Evolutionary conservation across 2,329 filamentous ascomycete genomes (phyloP).

Genomic region (Colletotrichum tabaci): DNA sequence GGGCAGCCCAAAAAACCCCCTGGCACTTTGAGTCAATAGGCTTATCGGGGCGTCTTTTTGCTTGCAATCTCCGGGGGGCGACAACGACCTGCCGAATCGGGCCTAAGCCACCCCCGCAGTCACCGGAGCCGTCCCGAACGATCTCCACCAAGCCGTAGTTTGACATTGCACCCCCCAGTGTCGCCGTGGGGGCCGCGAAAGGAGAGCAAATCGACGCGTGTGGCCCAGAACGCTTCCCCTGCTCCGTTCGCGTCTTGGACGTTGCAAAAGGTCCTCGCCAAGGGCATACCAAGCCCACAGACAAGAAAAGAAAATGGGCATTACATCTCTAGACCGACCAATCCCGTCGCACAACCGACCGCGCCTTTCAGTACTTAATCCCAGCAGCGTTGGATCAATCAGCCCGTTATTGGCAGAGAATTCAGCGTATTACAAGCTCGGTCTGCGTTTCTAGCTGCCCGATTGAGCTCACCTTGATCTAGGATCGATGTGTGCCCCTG

Average conservation of each 20-base stretch:
- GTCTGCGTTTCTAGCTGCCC: background rate
- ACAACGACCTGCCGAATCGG: slow-evolving; percentile 26
- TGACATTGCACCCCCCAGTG: background rate
- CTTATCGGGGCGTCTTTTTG: no score
- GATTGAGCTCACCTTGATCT: background rate
- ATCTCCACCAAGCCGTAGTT: background rate
- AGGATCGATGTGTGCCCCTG: background rate
- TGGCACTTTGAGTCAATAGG: background rate
- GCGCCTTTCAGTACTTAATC: background rate
- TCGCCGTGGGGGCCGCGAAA: background rate
- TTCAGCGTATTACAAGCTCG: background rate
- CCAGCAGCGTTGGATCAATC: background rate
- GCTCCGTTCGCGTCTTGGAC: slow-evolving; percentile 8
- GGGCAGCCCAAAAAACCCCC: background rate
- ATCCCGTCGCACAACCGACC: background rate
- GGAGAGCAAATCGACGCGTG: slow-evolving; percentile 1
- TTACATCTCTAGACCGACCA: background rate
- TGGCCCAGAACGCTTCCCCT: background rate
- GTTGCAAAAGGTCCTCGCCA: slow-evolving; percentile 26
- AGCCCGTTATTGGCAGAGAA: background rate
- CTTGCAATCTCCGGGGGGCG: slow-evolving; percentile 21
- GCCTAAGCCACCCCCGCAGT: slow-evolving; percentile 15
- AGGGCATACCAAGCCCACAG: background rate
- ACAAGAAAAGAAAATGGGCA: slow-evolving; percentile 5
- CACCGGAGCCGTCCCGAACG: slow-evolving; percentile 10